Conservation (phyloP, 305 asterid genomes). For the Withania somnifera region DNA sequence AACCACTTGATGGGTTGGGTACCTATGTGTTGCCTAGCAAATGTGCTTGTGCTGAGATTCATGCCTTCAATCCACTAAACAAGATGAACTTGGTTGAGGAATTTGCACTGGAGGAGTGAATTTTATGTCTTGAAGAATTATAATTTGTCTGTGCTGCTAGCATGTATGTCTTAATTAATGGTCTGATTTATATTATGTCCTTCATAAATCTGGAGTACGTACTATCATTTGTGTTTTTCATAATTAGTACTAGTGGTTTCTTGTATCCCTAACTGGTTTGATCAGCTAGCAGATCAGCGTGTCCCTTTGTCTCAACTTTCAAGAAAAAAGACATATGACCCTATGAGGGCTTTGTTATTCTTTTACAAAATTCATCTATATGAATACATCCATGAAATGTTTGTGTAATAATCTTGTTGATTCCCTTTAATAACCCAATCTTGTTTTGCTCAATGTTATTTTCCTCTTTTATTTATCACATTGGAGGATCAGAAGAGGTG, state of each 20-base stretch:
- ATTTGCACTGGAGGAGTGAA: slow-evolving; percentile 13
- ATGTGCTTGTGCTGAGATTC: slow-evolving; percentile 36
- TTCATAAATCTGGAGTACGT: no score
- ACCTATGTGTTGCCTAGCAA: slow-evolving; percentile 30
- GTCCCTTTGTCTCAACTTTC: background rate
- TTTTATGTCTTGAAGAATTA: no score
- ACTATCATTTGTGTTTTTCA: background rate
- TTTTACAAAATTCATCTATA: background rate
- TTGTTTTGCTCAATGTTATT: background rate
- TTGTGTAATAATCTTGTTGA: background rate
- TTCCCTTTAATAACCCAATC: background rate
- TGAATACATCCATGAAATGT: background rate
- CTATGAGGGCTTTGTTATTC: background rate
- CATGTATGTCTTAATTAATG: background rate
- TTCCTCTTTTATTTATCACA: background rate
- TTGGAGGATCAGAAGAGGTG: background rate
- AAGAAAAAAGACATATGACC: background rate
- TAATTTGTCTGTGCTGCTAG: background rate
- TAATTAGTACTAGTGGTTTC: background rate
- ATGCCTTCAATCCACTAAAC: slow-evolving; percentile 25
- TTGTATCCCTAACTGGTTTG: background rate
- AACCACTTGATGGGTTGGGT: slow-evolving; percentile 13
- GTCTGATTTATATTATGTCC: no score
- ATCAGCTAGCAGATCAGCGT: background rate
- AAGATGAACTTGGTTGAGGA: slow-evolving; percentile 29